phyloP scores from a whole-genome alignment of 495 filamentous ascomycete genomes.

The Bryoglossum gracile region DNA sequence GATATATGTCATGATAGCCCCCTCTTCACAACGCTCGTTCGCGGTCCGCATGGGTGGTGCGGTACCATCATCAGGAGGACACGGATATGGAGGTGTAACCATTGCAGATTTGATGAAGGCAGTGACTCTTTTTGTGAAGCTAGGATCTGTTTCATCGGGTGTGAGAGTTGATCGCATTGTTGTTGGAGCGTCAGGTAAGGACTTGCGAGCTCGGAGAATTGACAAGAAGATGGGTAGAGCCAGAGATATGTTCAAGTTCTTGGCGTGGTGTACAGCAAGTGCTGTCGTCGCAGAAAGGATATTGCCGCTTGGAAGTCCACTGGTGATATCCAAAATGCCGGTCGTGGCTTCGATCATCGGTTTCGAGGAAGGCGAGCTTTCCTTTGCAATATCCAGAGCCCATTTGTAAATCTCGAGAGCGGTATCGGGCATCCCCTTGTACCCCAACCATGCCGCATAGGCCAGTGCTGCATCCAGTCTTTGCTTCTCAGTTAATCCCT shows the following conservation, averaged over 20 bases:
- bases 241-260: conserved; percentile 47
- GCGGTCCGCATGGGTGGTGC: conserved; percentile 51
- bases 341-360: conserved; percentile 53
- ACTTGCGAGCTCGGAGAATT: conserved; percentile 62
- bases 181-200: conserved; percentile 27
- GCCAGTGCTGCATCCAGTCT: conserved; percentile 70
- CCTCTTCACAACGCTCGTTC: conserved; percentile 69
- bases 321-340: conserved; percentile 48
- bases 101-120: conserved; percentile 32
- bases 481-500: conserved; percentile 67
- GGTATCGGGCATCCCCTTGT: conserved; percentile 53
- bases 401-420: conserved; percentile 63
- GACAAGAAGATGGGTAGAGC: conserved; percentile 86
- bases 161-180: conserved; percentile 9
- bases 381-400: conserved; percentile 61
- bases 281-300: conserved; percentile 67
- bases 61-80: conserved; percentile 57
- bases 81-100: conserved; percentile 52
- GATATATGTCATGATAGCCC: conserved; percentile 78
- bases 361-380: conserved; percentile 25
- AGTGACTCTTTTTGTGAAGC: conserved; percentile 15
- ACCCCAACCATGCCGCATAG: conserved; percentile 78
- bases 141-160: conserved; percentile 1
- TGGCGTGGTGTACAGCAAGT: conserved; percentile 68
- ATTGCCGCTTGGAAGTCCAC: conserved; percentile 55